Evolutionary conservation across 2,329 filamentous ascomycete genomes (phyloP).

Genomic region (Sclerotinia trifoliorum): DNA sequence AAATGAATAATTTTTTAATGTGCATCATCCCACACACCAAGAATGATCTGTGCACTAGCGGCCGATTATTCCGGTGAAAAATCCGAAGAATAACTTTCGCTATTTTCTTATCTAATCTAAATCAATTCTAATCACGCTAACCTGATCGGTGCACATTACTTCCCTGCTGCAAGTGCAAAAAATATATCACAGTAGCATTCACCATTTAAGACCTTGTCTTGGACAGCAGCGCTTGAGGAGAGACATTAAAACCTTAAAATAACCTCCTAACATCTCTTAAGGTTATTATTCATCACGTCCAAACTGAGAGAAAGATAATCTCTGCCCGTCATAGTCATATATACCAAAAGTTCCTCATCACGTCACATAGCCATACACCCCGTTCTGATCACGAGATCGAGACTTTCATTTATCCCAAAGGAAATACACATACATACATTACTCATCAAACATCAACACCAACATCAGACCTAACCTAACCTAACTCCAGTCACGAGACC

Average conservation of each 20-base stretch:
- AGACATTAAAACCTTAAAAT: conserved; percentile 13
- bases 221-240: not conserved
- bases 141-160: not conserved
- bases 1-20: conserved; percentile 2
- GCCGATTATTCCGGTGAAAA: not conserved
- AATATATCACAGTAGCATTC: conserved; percentile 7
- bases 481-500: conserved; percentile 2
- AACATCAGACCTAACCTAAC: not conserved
- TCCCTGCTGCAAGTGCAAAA: conserved; percentile 4
- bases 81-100: not conserved
- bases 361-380: not conserved
- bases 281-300: not conserved
- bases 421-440: not conserved
- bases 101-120: conserved; percentile 7
- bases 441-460: not conserved
- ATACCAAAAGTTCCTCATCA: not conserved
- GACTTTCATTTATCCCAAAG: not conserved
- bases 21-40: not conserved
- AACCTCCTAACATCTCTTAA: not conserved
- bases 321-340: not conserved
- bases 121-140: not conserved
- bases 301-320: not conserved
- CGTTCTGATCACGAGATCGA: not conserved
- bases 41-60: not conserved
- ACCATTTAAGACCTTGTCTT: conserved; percentile 2